Evolutionary conservation across 345 rosid genomes (phyloP).

Genomic region (Citrus cavaleriei): DNA sequence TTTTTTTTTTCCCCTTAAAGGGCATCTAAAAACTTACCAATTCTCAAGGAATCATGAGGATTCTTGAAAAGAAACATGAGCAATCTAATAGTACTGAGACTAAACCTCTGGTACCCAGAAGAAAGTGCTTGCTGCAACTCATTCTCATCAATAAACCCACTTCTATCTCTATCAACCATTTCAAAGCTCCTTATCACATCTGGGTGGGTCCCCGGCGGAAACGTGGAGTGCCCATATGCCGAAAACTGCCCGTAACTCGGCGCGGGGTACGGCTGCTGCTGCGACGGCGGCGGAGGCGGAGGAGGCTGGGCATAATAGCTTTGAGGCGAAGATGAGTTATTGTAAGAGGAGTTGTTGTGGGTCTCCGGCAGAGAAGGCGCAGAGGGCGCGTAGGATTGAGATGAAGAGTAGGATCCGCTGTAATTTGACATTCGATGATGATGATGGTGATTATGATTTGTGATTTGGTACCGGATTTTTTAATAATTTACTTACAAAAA

Average conservation of each 20-base stretch:
- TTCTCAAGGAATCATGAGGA: constrained; percentile 41
- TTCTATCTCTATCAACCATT: constrained; percentile 57
- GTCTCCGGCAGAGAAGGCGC: constrained; percentile 47
- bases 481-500: too few species aligned
- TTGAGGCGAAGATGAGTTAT: constrained; percentile 4
- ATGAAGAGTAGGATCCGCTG: constrained; percentile 6
- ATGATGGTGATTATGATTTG: too few species aligned
- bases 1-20: too few species aligned
- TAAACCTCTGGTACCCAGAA: constrained; percentile 45
- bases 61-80: constrained; percentile 65
- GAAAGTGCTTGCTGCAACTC: constrained; percentile 60
- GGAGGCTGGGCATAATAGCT: constrained; percentile 14
- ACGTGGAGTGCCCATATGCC: constrained; percentile 28
- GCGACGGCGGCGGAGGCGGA: background rate
- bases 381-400: constrained; percentile 38
- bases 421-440: constrained; percentile 14
- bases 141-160: constrained; percentile 60
- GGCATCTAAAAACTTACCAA: constrained; percentile 31
- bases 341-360: constrained; percentile 10
- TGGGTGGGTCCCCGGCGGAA: constrained; percentile 51
- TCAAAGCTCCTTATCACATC: constrained; percentile 53
- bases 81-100: constrained; percentile 47
- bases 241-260: constrained; percentile 24
- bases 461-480: too few species aligned
- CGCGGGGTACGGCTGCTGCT: background rate